A percentile compares a stretch with the other conserved stretches of the same genome.
These are phyloP conservation scores for Fusarium luffae DNA, from an alignment of 2,329 filamentous ascomycete species.

Conservation along the genomic window DNA sequence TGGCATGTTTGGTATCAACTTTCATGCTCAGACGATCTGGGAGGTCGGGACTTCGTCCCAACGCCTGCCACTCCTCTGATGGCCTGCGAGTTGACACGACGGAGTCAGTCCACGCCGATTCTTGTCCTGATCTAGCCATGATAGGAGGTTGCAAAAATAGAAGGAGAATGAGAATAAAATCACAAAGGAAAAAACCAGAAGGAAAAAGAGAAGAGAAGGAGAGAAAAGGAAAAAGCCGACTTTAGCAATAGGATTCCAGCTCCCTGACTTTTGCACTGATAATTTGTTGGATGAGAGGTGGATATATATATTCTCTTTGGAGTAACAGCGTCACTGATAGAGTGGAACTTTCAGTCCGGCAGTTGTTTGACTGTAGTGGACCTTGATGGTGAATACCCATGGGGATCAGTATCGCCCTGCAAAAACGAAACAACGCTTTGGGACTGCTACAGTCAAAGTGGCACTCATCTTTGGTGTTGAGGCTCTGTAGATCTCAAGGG, in stretches of 20 bases:
- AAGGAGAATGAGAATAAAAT: background rate
- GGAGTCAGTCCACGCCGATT: slow-evolving; percentile 1
- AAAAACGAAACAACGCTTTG: background rate
- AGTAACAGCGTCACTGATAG: background rate
- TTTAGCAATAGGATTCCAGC: slow-evolving; percentile 9
- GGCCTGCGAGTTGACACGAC: slow-evolving; percentile 7
- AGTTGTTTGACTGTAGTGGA: background rate
- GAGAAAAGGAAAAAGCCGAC: background rate
- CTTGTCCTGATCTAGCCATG: background rate
- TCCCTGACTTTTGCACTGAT: slow-evolving; percentile 4
- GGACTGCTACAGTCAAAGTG: background rate
- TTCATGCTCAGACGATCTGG: background rate
- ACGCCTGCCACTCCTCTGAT: background rate
- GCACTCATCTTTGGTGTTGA: background rate
- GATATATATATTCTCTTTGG: background rate
- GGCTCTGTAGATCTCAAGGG: background rate
- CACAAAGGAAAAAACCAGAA: background rate
- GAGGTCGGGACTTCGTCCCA: background rate
- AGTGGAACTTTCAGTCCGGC: background rate
- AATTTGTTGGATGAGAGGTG: background rate
- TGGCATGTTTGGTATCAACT: background rate
- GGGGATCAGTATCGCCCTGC: background rate
- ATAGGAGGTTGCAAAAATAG: no score
- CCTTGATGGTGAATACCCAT: background rate
- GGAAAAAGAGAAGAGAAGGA: background rate